These are phyloP conservation scores for Russula earlei DNA, from an alignment of 768 basidiomycete genomes.

Conservation along the genomic window DNA sequence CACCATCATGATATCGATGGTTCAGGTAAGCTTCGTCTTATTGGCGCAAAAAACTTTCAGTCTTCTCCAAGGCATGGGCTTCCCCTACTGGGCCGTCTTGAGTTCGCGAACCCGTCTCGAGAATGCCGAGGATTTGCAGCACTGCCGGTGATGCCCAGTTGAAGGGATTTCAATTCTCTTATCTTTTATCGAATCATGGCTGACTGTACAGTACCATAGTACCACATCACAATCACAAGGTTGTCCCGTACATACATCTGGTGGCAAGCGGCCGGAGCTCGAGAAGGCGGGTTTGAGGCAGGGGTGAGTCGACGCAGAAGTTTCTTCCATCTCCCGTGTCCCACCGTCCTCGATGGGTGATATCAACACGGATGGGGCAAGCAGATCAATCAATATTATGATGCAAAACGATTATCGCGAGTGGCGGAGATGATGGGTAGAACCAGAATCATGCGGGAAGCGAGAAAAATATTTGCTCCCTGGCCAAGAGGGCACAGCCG, in stretches of 20 bases:
- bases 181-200: background rate
- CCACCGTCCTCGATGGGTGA: background rate
- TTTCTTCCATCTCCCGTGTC: background rate
- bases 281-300: background rate
- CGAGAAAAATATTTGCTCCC: background rate
- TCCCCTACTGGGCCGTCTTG: background rate
- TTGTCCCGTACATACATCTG: background rate
- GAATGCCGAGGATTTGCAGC: background rate
- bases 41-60: background rate
- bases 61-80: background rate
- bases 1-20: constrained; percentile 1
- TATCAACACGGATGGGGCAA: background rate
- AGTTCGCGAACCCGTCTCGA: background rate
- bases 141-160: background rate
- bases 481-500: too few relatives aligned
- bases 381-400: background rate
- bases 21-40: background rate
- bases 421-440: background rate
- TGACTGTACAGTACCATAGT: too few relatives aligned
- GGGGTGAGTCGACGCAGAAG: background rate
- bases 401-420: background rate
- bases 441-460: background rate
- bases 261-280: background rate
- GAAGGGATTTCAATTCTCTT: too few relatives aligned
- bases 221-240: background rate